Conservation (phyloP, 768 basidiomycete genomes). For the Agaricus bisporus region DNA sequence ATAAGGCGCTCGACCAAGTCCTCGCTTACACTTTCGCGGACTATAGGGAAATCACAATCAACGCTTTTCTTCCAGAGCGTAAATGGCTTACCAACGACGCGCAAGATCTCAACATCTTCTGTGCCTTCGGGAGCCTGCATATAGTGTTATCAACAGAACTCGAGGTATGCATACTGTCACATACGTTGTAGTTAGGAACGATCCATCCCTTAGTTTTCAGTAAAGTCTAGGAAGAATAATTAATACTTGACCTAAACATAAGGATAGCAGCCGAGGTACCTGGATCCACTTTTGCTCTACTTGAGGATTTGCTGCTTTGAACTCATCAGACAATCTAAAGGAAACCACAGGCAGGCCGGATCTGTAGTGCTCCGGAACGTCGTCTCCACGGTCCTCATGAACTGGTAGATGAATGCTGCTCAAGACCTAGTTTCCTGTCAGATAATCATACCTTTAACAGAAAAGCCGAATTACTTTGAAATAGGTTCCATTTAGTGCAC, state of each 20-base stretch:
- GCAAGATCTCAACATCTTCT: conserved; percentile 50
- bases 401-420: conserved; percentile 45
- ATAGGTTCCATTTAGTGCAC: conserved; percentile 50
- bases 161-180: conserved; percentile 3
- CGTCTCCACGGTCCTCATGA: conserved; percentile 9
- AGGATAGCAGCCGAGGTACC: conserved; percentile 15
- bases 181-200: conserved; percentile 51
- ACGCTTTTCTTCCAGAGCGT: too few species aligned
- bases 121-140: conserved; percentile 41
- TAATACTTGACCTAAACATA: conserved; percentile 7
- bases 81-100: conserved; percentile 33
- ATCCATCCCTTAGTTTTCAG: conserved; percentile 54
- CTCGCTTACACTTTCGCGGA: conserved; percentile 50
- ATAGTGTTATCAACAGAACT: not conserved
- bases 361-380: conserved; percentile 41
- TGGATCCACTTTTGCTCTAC: conserved; percentile 50
- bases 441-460: not conserved
- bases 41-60: conserved; percentile 7
- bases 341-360: conserved; percentile 58
- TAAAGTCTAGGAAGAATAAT: conserved; percentile 24
- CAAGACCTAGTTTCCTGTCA: conserved; percentile 25
- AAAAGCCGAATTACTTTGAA: conserved; percentile 27
- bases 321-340: conserved; percentile 50
- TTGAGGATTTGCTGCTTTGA: conserved; percentile 43
- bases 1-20: conserved; percentile 46